Evolutionary conservation across 805 yeast genomes (phyloP).

Genomic region (Monosporozyma aerobia): DNA sequence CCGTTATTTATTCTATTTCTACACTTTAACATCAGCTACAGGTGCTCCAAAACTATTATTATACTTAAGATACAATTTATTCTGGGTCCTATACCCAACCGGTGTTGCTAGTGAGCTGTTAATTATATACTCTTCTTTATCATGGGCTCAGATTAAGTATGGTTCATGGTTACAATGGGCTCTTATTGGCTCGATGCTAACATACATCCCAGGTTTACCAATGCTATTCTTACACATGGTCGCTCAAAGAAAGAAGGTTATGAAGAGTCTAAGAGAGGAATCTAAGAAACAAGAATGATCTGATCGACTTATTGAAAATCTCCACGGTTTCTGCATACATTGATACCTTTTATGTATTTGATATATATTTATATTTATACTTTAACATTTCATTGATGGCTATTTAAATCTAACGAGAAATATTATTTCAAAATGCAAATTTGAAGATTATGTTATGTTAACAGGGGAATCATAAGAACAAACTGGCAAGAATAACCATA

Average conservation of each 20-base stretch:
- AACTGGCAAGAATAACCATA: not conserved
- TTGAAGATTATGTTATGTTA: not conserved
- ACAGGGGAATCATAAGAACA: not conserved
- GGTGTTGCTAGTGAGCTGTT: slow-evolving; percentile 84
- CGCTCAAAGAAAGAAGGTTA: slow-evolving; percentile 72
- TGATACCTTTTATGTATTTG: not conserved
- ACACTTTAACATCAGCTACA: slow-evolving; percentile 13
- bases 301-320: not conserved
- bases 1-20: slow-evolving; percentile 70
- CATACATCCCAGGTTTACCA: slow-evolving; percentile 83
- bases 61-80: slow-evolving; percentile 74
- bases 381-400: not conserved
- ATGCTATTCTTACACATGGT: slow-evolving; percentile 81
- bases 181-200: slow-evolving; percentile 47
- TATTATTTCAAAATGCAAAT: not conserved
- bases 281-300: not conserved
- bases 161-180: slow-evolving; percentile 46
- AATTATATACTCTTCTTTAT: slow-evolving; percentile 60
- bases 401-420: not conserved
- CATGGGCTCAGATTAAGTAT: slow-evolving; percentile 48
- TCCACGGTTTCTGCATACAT: not conserved
- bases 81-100: slow-evolving; percentile 74
- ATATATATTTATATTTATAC: not conserved
- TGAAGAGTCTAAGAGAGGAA: slow-evolving; percentile 22
- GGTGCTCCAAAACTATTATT: slow-evolving; percentile 58